A percentile compares a stretch with the other conserved stretches of the same genome.
Conservation (phyloP, 305 asterid species). For the Fraxinus floribunda region DNA sequence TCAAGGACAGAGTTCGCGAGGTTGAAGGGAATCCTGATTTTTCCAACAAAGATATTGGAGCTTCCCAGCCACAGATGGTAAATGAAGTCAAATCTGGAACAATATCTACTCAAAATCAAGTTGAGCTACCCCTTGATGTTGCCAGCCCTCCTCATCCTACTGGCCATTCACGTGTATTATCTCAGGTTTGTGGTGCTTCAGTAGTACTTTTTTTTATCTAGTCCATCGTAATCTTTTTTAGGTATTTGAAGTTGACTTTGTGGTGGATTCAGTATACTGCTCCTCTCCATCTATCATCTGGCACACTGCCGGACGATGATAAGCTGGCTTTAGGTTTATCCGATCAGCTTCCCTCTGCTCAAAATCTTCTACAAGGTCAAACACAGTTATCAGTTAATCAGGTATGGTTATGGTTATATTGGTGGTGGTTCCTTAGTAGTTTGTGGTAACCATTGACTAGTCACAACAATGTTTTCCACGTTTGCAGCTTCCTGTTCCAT, state of each 20-base stretch:
- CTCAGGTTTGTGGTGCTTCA: constrained; percentile 61
- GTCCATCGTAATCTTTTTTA: background rate
- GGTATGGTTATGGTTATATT: constrained; percentile 36
- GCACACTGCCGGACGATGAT: constrained; percentile 73
- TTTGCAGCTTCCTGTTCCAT: constrained; percentile 70
- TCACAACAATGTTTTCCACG: constrained; percentile 7
- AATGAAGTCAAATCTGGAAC: constrained; percentile 75
- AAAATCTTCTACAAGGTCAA: constrained; percentile 71
- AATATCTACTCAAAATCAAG: constrained; percentile 64
- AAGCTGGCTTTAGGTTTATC: constrained; percentile 27
- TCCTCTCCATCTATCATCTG: constrained; percentile 70
- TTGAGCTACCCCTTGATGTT: constrained; percentile 72
- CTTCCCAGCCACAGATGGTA: constrained; percentile 65
- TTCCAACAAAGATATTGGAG: constrained; percentile 64
- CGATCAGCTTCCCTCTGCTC: constrained; percentile 56
- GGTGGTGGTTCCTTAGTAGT: constrained; percentile 9
- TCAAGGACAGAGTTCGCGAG: constrained; percentile 75
- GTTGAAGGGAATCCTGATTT: constrained; percentile 98
- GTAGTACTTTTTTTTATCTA: background rate
- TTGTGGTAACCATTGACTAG: constrained; percentile 12
- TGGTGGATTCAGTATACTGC: constrained; percentile 59
- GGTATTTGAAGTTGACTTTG: constrained; percentile 20
- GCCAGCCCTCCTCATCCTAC: constrained; percentile 57
- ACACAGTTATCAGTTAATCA: constrained; percentile 73
- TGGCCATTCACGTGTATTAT: constrained; percentile 62